Evolutionary conservation across 768 basidiomycete genomes (phyloP).

Genomic region (Collybiopsis luxurians): DNA sequence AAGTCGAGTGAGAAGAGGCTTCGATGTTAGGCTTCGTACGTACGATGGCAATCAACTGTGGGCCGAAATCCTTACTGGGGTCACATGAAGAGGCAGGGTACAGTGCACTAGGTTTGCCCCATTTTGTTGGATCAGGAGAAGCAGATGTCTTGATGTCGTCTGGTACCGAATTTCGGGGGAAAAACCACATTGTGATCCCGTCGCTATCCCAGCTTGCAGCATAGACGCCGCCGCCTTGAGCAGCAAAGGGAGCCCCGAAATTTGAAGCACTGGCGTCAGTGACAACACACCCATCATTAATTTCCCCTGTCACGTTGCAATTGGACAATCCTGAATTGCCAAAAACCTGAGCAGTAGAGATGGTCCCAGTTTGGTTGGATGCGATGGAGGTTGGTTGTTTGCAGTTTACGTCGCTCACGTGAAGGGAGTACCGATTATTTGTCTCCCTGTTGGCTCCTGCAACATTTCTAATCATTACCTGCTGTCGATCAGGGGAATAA

Average conservation of each 20-base stretch:
- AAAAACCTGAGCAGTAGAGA: no score
- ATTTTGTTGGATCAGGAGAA: constrained; percentile 1
- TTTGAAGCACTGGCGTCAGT: neutral
- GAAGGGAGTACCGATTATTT: constrained; percentile 4
- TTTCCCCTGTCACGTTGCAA: neutral
- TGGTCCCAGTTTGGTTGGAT: constrained; percentile 1
- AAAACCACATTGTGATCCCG: constrained; percentile 6
- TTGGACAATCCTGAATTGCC: no score
- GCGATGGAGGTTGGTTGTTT: neutral
- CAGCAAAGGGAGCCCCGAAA: neutral
- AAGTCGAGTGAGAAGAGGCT: neutral
- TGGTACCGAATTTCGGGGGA: neutral
- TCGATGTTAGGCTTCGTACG: neutral
- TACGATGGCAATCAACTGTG: neutral
- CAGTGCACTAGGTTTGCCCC: neutral
- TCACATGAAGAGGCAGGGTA: neutral
- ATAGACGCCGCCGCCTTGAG: neutral
- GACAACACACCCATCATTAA: constrained; percentile 1
- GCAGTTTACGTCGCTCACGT: neutral
- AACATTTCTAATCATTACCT: no score
- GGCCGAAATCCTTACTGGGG: neutral
- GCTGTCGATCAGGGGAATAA: no score
- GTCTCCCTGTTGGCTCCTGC: constrained; percentile 7
- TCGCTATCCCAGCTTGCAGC: neutral
- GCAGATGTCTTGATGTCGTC: neutral